A percentile compares a stretch with the other conserved stretches of the same genome.
phyloP scores from a whole-genome alignment of 164 flowering plant species.

The Vitis rotundifolia region DNA sequence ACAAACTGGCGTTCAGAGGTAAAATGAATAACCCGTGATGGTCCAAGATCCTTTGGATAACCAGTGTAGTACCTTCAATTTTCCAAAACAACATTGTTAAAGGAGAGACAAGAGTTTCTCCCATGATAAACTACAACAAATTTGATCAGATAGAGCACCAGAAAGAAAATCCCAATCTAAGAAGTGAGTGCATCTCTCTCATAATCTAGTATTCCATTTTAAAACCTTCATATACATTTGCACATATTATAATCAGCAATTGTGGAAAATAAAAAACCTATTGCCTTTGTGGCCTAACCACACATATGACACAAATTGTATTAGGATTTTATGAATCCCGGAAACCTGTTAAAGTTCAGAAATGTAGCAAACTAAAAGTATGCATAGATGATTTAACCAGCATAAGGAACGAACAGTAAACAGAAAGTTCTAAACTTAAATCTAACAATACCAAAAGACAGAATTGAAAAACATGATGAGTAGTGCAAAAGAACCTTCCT shows the following conservation, averaged over 20 bases:
- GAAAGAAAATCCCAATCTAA: not conserved
- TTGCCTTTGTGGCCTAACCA: no score
- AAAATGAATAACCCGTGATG: conserved; percentile 76
- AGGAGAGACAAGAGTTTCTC: not conserved
- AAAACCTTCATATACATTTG: not conserved
- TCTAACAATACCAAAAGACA: not conserved
- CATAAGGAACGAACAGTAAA: not conserved
- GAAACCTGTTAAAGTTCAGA: not conserved
- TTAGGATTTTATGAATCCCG: no score
- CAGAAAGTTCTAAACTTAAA: not conserved
- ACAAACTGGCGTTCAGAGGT: conserved; percentile 93
- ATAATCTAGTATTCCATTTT: not conserved
- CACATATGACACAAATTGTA: no score
- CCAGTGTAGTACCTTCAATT: conserved; percentile 81
- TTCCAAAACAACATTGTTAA: not conserved
- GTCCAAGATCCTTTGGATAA: conserved; percentile 90
- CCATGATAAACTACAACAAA: not conserved
- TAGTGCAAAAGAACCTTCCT: not conserved
- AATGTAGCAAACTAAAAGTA: not conserved
- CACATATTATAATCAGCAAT: no score
- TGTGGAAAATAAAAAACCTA: no score
- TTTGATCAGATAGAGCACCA: not conserved
- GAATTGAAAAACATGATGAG: not conserved
- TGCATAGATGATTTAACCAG: not conserved
- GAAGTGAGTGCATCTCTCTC: not conserved